Conservation (phyloP, 331 rosid species). For the Rosa hybrid region DNA sequence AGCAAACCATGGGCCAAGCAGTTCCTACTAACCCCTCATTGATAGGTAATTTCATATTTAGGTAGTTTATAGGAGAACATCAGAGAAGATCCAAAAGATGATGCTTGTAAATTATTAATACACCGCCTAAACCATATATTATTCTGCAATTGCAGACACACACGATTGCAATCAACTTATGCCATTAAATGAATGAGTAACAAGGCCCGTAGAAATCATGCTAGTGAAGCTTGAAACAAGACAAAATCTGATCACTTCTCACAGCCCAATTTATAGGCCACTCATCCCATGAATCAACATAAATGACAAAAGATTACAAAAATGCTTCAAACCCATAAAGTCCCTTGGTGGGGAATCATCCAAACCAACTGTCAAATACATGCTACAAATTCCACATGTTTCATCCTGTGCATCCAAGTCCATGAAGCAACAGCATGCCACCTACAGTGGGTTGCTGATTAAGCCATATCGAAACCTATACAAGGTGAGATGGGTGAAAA, state of each 20-base stretch:
- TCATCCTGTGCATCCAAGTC: slow-evolving; percentile 91
- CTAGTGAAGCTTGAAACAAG: neutral
- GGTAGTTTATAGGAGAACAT: neutral
- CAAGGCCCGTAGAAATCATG: neutral
- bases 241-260: neutral
- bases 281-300: neutral
- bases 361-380: slow-evolving; percentile 85
- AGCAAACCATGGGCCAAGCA: neutral
- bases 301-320: neutral
- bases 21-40: neutral
- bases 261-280: neutral
- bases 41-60: neutral
- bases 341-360: slow-evolving; percentile 86
- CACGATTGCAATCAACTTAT: neutral
- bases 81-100: too few species aligned
- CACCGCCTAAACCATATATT: too few species aligned
- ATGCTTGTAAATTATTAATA: too few species aligned
- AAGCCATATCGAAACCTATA: neutral
- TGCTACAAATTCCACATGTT: slow-evolving; percentile 80
- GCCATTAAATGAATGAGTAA: neutral
- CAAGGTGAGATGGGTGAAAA: neutral
- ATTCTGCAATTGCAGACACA: neutral
- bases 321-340: neutral
- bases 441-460: slow-evolving; percentile 27
- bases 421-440: slow-evolving; percentile 88